These are phyloP conservation scores for Boehmeria nivea DNA, from an alignment of 306 rosid genomes.

Conservation along the genomic window DNA sequence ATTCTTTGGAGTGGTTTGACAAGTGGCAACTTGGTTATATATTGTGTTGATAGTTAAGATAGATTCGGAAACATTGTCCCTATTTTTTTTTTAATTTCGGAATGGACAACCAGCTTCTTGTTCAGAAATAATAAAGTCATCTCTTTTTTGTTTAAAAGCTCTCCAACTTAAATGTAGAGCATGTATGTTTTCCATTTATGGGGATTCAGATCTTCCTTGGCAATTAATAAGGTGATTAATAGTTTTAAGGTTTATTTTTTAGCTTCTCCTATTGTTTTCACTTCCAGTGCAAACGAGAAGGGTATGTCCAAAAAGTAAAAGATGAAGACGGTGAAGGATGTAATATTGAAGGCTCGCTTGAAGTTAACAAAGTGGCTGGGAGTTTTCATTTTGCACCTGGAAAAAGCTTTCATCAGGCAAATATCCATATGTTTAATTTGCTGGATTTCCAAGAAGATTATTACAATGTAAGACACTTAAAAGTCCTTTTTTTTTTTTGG, in stretches of 20 bases:
- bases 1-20: no score
- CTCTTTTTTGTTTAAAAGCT: no score
- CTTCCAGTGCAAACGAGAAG: conserved; percentile 88
- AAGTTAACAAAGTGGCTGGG: conserved; percentile 92
- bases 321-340: conserved; percentile 98
- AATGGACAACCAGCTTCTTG: no score
- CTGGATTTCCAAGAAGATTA: conserved; percentile 44
- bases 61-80: no score
- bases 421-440: conserved; percentile 44
- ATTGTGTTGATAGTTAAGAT: no score
- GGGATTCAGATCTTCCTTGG: conserved; percentile 3
- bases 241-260: conserved; percentile 13
- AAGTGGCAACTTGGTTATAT: no score
- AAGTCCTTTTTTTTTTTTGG: conserved; percentile 1
- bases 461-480: conserved; percentile 62
- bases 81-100: no score
- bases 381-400: conserved; percentile 72
- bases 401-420: conserved; percentile 76
- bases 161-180: neutral
- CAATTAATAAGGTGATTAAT: neutral
- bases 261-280: conserved; percentile 16
- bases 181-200: neutral
- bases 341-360: conserved; percentile 77
- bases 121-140: no score
- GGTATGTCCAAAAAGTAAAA: conserved; percentile 64